These are phyloP conservation scores for Amanita rubescens DNA, from an alignment of 768 basidiomycete genomes.

Conservation along the genomic window DNA sequence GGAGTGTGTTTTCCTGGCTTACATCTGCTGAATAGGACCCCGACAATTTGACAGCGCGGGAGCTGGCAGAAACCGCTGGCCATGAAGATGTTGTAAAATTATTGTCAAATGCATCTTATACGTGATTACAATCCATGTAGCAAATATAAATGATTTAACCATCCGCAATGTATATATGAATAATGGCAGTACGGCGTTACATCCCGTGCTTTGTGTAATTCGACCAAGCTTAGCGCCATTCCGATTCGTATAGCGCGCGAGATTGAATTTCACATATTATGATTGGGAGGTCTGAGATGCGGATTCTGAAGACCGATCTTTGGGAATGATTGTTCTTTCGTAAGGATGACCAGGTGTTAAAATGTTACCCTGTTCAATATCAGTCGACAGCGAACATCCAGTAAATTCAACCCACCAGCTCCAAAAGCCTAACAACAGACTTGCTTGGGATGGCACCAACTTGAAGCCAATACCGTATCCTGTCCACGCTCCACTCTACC, in stretches of 20 bases:
- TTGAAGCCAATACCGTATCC: conserved; percentile 85
- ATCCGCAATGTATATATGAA: not conserved
- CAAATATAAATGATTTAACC: not conserved
- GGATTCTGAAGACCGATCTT: not conserved
- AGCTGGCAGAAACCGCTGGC: conserved; percentile 53
- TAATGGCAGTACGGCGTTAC: not conserved
- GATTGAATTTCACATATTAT: not conserved
- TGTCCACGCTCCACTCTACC: conserved; percentile 84
- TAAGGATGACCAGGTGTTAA: conserved; percentile 51
- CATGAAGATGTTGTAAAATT: conserved; percentile 41
- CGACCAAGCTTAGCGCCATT: too few species aligned
- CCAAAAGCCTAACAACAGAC: conserved; percentile 68
- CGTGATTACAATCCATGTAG: not conserved
- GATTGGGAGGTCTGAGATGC: not conserved
- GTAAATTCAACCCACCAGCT: conserved; percentile 51
- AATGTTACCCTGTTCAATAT: conserved; percentile 46
- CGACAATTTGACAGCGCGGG: conserved; percentile 53
- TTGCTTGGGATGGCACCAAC: conserved; percentile 80
- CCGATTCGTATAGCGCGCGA: not conserved
- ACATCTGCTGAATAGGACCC: conserved; percentile 43
- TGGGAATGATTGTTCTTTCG: conserved; percentile 18
- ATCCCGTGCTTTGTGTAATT: not conserved
- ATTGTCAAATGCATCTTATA: conserved; percentile 1
- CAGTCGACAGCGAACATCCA: not conserved
- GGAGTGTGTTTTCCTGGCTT: not conserved